Evolutionary conservation across 2,329 filamentous ascomycete species (phyloP).

Genomic region (Apiospora hydei): DNA sequence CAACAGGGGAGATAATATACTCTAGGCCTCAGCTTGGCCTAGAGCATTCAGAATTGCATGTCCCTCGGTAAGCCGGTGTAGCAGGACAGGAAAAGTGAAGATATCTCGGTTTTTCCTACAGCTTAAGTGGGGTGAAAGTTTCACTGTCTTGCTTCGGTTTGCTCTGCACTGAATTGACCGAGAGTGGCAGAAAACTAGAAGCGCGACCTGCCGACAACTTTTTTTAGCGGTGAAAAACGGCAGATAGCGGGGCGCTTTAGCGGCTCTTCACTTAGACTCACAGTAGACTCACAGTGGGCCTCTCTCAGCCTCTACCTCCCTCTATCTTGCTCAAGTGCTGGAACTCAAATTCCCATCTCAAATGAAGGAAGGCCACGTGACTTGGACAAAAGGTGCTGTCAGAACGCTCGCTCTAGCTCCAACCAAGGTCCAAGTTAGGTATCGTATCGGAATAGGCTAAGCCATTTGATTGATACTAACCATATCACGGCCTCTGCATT

Average conservation of each 20-base stretch:
- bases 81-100: conserved; percentile 12
- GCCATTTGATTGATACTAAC: background rate
- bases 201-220: conserved; percentile 36
- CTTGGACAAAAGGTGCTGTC: background rate
- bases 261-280: conserved; percentile 6
- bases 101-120: conserved; percentile 13
- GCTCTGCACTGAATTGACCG: conserved; percentile 9
- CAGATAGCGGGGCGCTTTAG: conserved; percentile 40
- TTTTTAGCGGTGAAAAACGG: conserved; percentile 57
- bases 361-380: background rate
- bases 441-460: conserved; percentile 14
- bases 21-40: conserved; percentile 26
- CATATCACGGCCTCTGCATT: background rate
- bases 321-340: background rate
- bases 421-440: background rate
- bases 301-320: background rate
- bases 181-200: conserved; percentile 2
- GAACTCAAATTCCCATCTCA: background rate
- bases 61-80: conserved; percentile 13
- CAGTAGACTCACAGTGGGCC: conserved; percentile 1
- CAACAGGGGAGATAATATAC: conserved; percentile 3
- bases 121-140: conserved; percentile 24
- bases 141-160: conserved; percentile 5
- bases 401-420: background rate
- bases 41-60: conserved; percentile 26